Evolutionary conservation across 2,329 filamentous ascomycete genomes (phyloP).

Genomic region (Talaromyces sp.): DNA sequence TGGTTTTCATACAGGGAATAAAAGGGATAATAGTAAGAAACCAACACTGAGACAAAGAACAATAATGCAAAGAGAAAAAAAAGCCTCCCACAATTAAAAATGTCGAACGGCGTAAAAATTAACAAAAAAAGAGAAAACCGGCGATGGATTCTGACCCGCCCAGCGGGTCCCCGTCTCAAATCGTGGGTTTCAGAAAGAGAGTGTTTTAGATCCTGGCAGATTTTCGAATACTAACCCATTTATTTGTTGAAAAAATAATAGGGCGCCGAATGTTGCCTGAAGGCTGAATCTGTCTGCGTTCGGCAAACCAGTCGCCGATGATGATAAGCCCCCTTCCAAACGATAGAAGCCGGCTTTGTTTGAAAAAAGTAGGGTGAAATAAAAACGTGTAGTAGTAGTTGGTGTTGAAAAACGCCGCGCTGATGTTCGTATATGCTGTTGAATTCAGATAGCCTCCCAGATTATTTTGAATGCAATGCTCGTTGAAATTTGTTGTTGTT

Average conservation of each 20-base stretch:
- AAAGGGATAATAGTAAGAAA: background rate
- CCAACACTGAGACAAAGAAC: background rate
- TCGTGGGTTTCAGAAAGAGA: slow-evolving; percentile 11
- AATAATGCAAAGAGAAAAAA: background rate
- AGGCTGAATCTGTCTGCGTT: background rate
- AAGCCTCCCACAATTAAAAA: background rate
- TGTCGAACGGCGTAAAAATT: background rate
- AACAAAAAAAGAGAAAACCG: background rate
- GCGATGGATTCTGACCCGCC: slow-evolving; percentile 6
- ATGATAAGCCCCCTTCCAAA: background rate
- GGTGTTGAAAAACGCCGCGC: slow-evolving; percentile 11
- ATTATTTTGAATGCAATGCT: slow-evolving; percentile 5
- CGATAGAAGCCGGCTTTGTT: slow-evolving; percentile 2
- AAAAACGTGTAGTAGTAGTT: background rate
- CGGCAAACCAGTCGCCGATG: slow-evolving; percentile 7
- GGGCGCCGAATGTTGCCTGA: background rate
- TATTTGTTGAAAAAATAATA: background rate
- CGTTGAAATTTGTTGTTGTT: background rate
- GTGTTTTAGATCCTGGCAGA: slow-evolving; percentile 1
- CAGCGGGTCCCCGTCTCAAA: slow-evolving; percentile 8
- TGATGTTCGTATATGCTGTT: slow-evolving; percentile 13
- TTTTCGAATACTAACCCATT: background rate
- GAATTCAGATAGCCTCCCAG: slow-evolving; percentile 16
- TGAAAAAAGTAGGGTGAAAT: background rate
- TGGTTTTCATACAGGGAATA: background rate